Conservation (phyloP, 2,329 filamentous ascomycete species). For the Colletotrichum karsti region DNA sequence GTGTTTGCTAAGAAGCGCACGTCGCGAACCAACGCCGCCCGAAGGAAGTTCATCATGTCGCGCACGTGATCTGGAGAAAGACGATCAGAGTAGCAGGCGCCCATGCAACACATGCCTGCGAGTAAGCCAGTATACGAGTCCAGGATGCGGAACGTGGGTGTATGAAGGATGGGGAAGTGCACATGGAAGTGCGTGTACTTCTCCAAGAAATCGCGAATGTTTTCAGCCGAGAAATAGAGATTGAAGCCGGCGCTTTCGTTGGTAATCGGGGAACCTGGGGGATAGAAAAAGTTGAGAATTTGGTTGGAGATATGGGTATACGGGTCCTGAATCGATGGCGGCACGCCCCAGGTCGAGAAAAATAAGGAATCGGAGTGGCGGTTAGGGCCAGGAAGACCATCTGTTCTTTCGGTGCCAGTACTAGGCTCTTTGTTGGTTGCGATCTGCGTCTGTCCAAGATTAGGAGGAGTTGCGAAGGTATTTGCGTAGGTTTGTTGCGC, state of each 20-base stretch:
- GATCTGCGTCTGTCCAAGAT: constrained; percentile 75
- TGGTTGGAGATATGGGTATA: constrained; percentile 63
- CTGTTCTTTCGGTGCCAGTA: constrained; percentile 58
- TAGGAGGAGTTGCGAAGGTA: constrained; percentile 67
- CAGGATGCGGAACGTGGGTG: constrained; percentile 74
- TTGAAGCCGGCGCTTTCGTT: constrained; percentile 62
- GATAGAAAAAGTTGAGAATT: constrained; percentile 65
- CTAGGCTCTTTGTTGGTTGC: constrained; percentile 74
- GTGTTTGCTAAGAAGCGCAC: constrained; percentile 53
- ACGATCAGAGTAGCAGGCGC: constrained; percentile 77
- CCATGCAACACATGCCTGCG: constrained; percentile 76
- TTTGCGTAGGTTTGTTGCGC: constrained; percentile 72
- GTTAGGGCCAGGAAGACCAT: constrained; percentile 51
- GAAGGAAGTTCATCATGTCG: constrained; percentile 72
- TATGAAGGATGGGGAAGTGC: constrained; percentile 78
- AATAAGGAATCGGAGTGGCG: constrained; percentile 48
- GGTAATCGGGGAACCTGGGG: constrained; percentile 64
- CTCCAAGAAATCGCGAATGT: constrained; percentile 75
- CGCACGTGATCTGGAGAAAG: constrained; percentile 69
- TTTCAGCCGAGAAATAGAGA: constrained; percentile 72
- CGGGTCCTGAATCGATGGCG: constrained; percentile 56
- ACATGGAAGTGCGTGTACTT: constrained; percentile 77
- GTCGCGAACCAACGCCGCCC: constrained; percentile 65
- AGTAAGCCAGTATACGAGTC: constrained; percentile 73
- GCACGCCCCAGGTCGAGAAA: constrained; percentile 60